These are phyloP conservation scores for Penicillium riverlandense DNA, from an alignment of 495 filamentous ascomycete species.

Conservation along the genomic window DNA sequence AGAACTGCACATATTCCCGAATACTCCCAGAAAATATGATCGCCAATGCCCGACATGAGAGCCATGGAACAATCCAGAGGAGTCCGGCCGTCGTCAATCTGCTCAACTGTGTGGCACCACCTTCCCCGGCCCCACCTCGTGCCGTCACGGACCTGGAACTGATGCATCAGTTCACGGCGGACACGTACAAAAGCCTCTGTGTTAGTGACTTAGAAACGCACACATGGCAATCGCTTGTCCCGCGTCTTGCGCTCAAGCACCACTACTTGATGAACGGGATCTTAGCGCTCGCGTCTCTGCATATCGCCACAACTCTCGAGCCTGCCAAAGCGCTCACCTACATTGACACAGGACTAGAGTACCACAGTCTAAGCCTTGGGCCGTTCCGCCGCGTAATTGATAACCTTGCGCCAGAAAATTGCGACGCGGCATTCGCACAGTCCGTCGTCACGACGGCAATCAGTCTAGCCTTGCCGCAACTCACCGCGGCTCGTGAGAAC, in stretches of 20 bases:
- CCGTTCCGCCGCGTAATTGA: slow-evolving; percentile 21
- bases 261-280: slow-evolving; percentile 39
- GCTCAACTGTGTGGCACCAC: neutral
- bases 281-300: slow-evolving; percentile 34
- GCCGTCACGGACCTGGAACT: neutral
- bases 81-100: neutral
- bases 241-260: slow-evolving; percentile 26
- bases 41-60: neutral
- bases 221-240: slow-evolving; percentile 15
- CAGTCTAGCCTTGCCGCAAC: slow-evolving; percentile 23
- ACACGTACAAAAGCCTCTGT: slow-evolving; percentile 4
- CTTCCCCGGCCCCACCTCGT: neutral
- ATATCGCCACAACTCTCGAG: slow-evolving; percentile 23
- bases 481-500: slow-evolving; percentile 4
- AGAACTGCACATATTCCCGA: slow-evolving; percentile 16
- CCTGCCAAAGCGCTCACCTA: slow-evolving; percentile 25
- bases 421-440: slow-evolving; percentile 29
- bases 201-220: neutral
- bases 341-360: slow-evolving; percentile 24
- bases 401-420: slow-evolving; percentile 22
- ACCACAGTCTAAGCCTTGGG: slow-evolving; percentile 31
- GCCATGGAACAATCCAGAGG: neutral
- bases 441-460: slow-evolving; percentile 29
- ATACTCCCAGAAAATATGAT: slow-evolving; percentile 7
- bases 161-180: slow-evolving; percentile 9